Conservation (phyloP, 1,284 basidiomycete species). For the Ustilago lituana region DNA sequence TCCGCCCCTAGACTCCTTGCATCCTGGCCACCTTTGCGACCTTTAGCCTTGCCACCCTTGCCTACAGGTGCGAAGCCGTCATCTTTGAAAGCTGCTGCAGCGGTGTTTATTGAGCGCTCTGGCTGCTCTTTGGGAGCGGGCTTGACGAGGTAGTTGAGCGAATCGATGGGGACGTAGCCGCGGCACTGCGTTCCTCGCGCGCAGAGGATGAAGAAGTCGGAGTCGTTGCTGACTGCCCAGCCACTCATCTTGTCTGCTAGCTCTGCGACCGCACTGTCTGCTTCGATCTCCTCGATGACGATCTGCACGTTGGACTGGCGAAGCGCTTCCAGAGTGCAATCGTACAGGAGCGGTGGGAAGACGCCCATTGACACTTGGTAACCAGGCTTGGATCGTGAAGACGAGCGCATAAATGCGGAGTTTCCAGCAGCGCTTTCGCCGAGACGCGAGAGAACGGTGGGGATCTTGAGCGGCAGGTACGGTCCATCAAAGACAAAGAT, state of each 20-base stretch:
- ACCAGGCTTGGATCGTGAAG: constrained; percentile 28
- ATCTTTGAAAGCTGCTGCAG: constrained; percentile 24
- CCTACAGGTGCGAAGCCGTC: constrained; percentile 55
- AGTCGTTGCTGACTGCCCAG: constrained; percentile 56
- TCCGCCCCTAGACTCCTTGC: not conserved
- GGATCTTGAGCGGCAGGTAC: constrained; percentile 47
- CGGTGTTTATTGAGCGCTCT: not conserved
- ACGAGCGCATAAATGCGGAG: constrained; percentile 52
- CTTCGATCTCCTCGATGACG: constrained; percentile 52
- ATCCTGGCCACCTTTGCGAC: constrained; percentile 9
- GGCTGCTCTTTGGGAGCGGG: constrained; percentile 7
- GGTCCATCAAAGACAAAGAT: constrained; percentile 62
- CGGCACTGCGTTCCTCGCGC: constrained; percentile 41
- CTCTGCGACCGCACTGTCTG: constrained; percentile 56
- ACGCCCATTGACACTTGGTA: constrained; percentile 45
- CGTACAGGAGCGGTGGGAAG: constrained; percentile 47
- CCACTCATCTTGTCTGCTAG: constrained; percentile 47
- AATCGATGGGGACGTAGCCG: constrained; percentile 56
- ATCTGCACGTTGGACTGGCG: constrained; percentile 32
- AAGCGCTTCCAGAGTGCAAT: constrained; percentile 43
- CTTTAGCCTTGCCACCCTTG: constrained; percentile 23
- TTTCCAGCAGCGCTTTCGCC: constrained; percentile 27
- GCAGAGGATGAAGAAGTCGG: constrained; percentile 60
- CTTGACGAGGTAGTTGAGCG: constrained; percentile 46
- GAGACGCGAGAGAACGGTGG: constrained; percentile 36